Evolutionary conservation across 192 early-diverging fungal genomes (phyloP).

Genomic region (Coemansia sp.): DNA sequence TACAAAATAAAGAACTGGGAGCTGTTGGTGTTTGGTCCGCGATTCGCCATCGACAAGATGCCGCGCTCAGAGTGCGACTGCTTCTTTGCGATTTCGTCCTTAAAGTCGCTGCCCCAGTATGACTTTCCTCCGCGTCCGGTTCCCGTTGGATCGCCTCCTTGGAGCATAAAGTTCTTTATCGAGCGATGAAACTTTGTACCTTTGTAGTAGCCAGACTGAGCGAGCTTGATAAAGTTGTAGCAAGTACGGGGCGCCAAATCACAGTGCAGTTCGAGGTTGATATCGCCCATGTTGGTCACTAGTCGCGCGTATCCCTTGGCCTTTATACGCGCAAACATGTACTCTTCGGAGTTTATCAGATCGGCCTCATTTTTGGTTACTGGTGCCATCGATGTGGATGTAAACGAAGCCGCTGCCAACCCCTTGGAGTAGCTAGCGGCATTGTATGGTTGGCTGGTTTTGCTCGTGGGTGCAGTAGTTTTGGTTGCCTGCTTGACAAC

Average conservation of each 20-base stretch:
- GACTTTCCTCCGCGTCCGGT: conserved; percentile 89
- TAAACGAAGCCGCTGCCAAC: conserved; percentile 75
- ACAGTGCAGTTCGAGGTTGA: conserved; percentile 38
- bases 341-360: conserved; percentile 79
- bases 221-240: conserved; percentile 90
- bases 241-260: conserved; percentile 78
- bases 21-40: conserved; percentile 86
- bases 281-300: conserved; percentile 66
- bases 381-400: conserved; percentile 78
- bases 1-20: conserved; percentile 70
- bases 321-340: conserved; percentile 84
- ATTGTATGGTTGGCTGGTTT: conserved; percentile 63
- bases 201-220: conserved; percentile 75
- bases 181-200: conserved; percentile 80
- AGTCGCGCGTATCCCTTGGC: conserved; percentile 77
- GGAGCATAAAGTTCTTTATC: conserved; percentile 94
- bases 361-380: conserved; percentile 71
- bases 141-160: conserved; percentile 96
- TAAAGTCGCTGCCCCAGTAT: conserved; percentile 62
- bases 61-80: conserved; percentile 80
- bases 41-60: conserved; percentile 94
- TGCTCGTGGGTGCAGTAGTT: conserved; percentile 23
- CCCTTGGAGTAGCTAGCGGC: conserved; percentile 85
- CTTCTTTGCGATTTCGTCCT: conserved; percentile 68
- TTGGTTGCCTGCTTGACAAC: not conserved